Percentiles rank a stretch among this genome's conserved stretches.
These are phyloP conservation scores for Leishmania braziliensis DNA, from an alignment of 208 protist species.

Conservation along the genomic window DNA sequence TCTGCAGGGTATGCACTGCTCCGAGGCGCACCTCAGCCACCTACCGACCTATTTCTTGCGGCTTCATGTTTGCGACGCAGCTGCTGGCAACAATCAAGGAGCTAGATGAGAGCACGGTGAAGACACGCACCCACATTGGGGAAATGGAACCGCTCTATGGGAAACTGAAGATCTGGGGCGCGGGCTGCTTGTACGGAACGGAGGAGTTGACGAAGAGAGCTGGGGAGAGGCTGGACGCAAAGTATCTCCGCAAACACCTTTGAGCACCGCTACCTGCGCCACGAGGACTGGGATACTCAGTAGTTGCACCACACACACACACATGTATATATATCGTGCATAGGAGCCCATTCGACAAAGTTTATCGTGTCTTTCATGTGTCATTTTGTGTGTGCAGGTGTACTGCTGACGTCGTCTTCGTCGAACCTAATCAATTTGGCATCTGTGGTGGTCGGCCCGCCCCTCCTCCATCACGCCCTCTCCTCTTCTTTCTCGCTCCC, in stretches of 20 bases:
- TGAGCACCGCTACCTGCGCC: too few species aligned
- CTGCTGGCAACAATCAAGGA: slow-evolving; percentile 65
- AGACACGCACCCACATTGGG: too few species aligned
- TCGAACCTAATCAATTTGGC: not conserved
- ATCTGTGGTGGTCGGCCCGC: not conserved
- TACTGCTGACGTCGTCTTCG: too few species aligned
- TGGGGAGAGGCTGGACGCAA: too few species aligned
- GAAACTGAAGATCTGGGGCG: too few species aligned
- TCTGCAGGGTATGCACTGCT: slow-evolving; percentile 92
- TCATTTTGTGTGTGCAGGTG: too few species aligned
- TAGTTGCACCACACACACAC: not conserved
- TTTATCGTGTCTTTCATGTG: too few species aligned
- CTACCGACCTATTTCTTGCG: slow-evolving; percentile 79
- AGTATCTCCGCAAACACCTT: too few species aligned
- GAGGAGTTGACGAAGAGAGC: not conserved
- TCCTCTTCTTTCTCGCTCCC: not conserved
- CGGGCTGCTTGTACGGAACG: slow-evolving; percentile 22
- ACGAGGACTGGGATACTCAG: slow-evolving; percentile 26
- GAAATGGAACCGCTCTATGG: too few species aligned
- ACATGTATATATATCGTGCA: not conserved
- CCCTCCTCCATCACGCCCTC: not conserved
- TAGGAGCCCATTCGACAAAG: too few species aligned
- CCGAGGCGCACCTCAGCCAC: slow-evolving; percentile 8
- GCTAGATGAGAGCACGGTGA: slow-evolving; percentile 18
- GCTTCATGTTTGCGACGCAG: slow-evolving; percentile 81